Conservation (phyloP, 805 yeast species). For the Wickerhamomyces rabaulensis region DNA sequence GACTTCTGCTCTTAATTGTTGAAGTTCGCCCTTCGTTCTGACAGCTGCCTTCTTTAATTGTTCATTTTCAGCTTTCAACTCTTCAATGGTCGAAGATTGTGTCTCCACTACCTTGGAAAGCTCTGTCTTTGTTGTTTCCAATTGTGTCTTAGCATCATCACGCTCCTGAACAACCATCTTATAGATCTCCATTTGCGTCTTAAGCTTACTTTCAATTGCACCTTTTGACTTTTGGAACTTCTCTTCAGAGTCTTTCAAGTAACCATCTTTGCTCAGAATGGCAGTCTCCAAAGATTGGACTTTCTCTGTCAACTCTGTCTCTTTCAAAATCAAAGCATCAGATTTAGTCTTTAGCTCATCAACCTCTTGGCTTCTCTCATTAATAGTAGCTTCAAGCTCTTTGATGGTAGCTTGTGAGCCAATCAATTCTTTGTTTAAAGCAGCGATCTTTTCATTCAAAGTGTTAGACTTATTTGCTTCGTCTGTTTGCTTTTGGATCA, state of each 20-base stretch:
- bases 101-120: slow-evolving; percentile 18
- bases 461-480: background rate
- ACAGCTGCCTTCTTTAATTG: background rate
- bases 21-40: background rate
- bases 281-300: slow-evolving; percentile 1
- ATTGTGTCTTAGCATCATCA: slow-evolving; percentile 25
- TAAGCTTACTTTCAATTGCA: slow-evolving; percentile 30
- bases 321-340: background rate
- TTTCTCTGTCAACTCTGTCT: background rate
- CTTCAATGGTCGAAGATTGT: slow-evolving; percentile 4
- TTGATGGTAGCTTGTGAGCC: slow-evolving; percentile 3
- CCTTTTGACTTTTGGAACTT: slow-evolving; percentile 17
- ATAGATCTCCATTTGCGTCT: slow-evolving; percentile 30
- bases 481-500: background rate
- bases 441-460: background rate
- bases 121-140: slow-evolving; percentile 24
- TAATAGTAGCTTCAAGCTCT: background rate
- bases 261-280: background rate
- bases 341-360: background rate
- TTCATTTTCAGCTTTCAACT: slow-evolving; percentile 1
- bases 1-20: background rate
- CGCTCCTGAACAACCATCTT: slow-evolving; percentile 25
- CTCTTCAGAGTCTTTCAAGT: slow-evolving; percentile 9
- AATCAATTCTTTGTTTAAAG: slow-evolving; percentile 3
- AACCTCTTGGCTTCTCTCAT: background rate